Conservation (phyloP, 2,329 filamentous ascomycete species). For the Fusarium transvaalense region DNA sequence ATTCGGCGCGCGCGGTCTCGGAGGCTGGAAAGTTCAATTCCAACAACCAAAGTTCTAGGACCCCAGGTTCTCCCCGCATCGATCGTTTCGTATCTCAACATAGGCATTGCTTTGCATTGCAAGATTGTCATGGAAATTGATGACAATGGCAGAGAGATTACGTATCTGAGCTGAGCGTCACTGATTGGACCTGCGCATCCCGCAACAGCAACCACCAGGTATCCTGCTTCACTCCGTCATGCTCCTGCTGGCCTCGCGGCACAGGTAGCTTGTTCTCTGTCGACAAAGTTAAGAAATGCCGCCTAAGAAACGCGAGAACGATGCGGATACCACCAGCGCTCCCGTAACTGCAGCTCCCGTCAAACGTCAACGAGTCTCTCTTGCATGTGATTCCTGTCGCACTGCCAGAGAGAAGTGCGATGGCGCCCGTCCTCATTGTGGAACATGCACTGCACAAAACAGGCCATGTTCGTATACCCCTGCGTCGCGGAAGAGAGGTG, state of each 20-base stretch:
- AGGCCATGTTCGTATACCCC: slow-evolving; percentile 78
- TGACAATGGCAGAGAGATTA: slow-evolving; percentile 34
- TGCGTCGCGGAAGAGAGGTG: slow-evolving; percentile 79
- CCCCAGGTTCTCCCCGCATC: slow-evolving; percentile 50
- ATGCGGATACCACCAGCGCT: slow-evolving; percentile 46
- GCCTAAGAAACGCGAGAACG: slow-evolving; percentile 53
- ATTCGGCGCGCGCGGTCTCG: slow-evolving; percentile 25
- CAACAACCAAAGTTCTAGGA: slow-evolving; percentile 37
- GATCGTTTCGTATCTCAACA: slow-evolving; percentile 18
- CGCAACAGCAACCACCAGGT: not conserved
- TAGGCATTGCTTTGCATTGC: slow-evolving; percentile 13
- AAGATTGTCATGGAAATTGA: slow-evolving; percentile 26
- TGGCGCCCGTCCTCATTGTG: slow-evolving; percentile 74
- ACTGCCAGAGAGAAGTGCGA: slow-evolving; percentile 79
- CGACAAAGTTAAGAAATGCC: slow-evolving; percentile 53
- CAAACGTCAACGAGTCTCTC: slow-evolving; percentile 75
- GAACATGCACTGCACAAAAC: slow-evolving; percentile 73
- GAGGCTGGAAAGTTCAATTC: slow-evolving; percentile 34
- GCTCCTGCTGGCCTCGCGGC: slow-evolving; percentile 41
- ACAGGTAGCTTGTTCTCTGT: slow-evolving; percentile 40
- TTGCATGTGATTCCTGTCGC: slow-evolving; percentile 77
- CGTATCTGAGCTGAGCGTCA: slow-evolving; percentile 29
- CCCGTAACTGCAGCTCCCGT: slow-evolving; percentile 44
- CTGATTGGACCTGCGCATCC: slow-evolving; percentile 37
- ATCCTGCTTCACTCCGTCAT: slow-evolving; percentile 36